Evolutionary conservation across 768 basidiomycete species (phyloP), one percentile per base, ranked within the genome.

Genomic region (Mycena capillaripes): DNA sequence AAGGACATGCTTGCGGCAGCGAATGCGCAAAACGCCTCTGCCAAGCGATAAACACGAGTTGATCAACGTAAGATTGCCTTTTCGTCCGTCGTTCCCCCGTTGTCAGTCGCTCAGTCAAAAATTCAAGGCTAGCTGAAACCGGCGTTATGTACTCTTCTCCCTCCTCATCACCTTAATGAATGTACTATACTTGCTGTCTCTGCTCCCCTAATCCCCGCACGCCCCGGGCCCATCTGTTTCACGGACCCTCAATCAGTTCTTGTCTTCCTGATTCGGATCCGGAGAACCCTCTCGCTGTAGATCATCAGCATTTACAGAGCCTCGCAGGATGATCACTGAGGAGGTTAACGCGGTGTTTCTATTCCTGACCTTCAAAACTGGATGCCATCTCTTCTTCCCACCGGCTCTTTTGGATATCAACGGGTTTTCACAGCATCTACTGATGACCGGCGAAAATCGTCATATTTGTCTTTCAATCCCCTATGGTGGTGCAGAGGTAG

Each of bases 1-100:
- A 94, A 92, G 77, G 90, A 91, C 46, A 84, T 92, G 63, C 86
- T 95, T 34, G 88, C 88, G 21, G 85, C 85, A 69, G 84, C 83
- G 8, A 81, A 78, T 65, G 78, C 77, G 17, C 81, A 82, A 62
- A 82, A 81, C 44, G 70, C 81, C 52, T 25, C 57, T 16, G 66
- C 53, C 7, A 70, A 74, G 55, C 72, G 72, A 36, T 70, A 27
- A 58, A 23, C 11, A 14, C 40, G 23, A 66, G 16, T 29, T 6
- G 40, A 32, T 21, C 50, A n/a, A 58, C 48, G 64, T 66, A 66
- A 44, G 58, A 30, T 44, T 42, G 9, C n/a, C 48, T 38, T 56
- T 38, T 29, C 16, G 8, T 27, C 42, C 44, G 30, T 27, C 46
- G 42, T 23, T 55, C n/a, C 30, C 10, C 36, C 34, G 29, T 36